These are phyloP conservation scores for Neofusicoccum umdonicola DNA, from an alignment of 2,329 filamentous ascomycete genomes.

Conservation along the genomic window DNA sequence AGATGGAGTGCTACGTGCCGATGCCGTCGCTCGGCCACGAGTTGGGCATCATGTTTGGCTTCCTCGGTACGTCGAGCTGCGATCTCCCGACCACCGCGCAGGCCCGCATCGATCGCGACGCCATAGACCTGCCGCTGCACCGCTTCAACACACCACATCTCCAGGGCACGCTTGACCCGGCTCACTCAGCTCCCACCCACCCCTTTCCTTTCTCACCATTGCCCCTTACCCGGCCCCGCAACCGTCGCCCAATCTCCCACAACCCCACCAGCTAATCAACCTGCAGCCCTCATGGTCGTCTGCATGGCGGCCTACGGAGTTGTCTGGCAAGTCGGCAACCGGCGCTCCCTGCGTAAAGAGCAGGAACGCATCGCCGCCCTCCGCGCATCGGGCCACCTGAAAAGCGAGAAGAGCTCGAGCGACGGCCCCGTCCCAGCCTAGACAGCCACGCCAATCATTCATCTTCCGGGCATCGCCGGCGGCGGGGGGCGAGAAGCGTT, in stretches of 20 bases:
- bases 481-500: neutral
- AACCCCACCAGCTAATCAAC: neutral
- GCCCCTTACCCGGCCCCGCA: neutral
- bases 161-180: neutral
- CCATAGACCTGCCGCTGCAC: neutral
- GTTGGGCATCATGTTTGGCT: constrained; percentile 27
- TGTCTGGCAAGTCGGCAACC: constrained; percentile 24
- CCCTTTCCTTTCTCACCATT: neutral
- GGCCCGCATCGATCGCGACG: neutral
- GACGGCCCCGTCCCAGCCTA: neutral
- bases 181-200: too few species aligned
- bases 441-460: neutral
- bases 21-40: constrained; percentile 26
- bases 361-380: constrained; percentile 22
- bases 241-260: neutral
- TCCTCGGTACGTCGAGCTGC: constrained; percentile 21
- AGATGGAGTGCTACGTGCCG: constrained; percentile 16
- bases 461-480: neutral
- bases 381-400: constrained; percentile 21
- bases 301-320: constrained; percentile 23
- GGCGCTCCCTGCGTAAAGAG: constrained; percentile 22
- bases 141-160: too few species aligned
- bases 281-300: constrained; percentile 24
- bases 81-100: neutral
- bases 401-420: constrained; percentile 13